These are phyloP conservation scores for Cryptosporidium xiaoi DNA, from an alignment of 169 alveolate genomes.

Conservation along the genomic window DNA sequence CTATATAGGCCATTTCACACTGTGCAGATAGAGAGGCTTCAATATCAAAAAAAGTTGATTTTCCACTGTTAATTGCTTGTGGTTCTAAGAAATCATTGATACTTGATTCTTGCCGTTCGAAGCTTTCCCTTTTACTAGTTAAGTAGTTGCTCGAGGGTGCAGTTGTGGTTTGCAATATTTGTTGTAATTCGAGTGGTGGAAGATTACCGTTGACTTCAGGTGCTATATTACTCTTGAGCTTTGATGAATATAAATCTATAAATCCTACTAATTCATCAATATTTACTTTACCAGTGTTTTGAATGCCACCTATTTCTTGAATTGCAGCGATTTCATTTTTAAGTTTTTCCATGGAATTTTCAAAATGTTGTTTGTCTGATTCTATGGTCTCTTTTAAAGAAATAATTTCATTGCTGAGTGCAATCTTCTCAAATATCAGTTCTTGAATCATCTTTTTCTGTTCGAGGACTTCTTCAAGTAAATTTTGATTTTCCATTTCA, in stretches of 20 bases:
- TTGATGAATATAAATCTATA: background rate
- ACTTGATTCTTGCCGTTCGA: background rate
- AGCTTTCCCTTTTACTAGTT: background rate
- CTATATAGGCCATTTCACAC: slow-evolving; percentile 72
- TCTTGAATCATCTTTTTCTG: slow-evolving; percentile 70
- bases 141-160: slow-evolving; percentile 62
- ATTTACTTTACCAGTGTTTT: background rate
- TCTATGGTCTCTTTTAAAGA: slow-evolving; percentile 27
- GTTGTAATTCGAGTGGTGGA: slow-evolving; percentile 13
- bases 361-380: slow-evolving; percentile 27
- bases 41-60: background rate
- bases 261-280: background rate
- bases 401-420: slow-evolving; percentile 25
- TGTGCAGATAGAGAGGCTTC: slow-evolving; percentile 71
- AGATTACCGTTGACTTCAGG: background rate
- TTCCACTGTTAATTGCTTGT: background rate
- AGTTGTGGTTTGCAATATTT: slow-evolving; percentile 38
- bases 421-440: slow-evolving; percentile 42
- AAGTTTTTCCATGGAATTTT: slow-evolving; percentile 12
- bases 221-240: background rate
- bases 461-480: slow-evolving; percentile 30
- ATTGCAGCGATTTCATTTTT: slow-evolving; percentile 17
- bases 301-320: slow-evolving; percentile 33
- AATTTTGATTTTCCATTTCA: slow-evolving; percentile 31
- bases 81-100: background rate